These are phyloP conservation scores for Farysia itapuensis DNA, from an alignment of 1,284 basidiomycete species.

Conservation along the genomic window DNA sequence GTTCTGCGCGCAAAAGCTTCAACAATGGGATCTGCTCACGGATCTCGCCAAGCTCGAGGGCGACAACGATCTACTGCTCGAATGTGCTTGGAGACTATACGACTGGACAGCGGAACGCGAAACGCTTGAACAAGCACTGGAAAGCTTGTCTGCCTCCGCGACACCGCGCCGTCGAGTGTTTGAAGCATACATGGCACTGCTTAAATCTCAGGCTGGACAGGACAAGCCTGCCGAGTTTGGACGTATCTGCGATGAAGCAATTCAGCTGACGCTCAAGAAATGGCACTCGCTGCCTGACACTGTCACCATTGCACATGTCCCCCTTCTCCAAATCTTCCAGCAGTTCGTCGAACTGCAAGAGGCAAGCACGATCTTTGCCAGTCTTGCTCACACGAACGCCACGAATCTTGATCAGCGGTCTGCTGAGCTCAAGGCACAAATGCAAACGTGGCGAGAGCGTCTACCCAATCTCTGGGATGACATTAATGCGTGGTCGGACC, in stretches of 20 bases:
- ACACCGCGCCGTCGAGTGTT: constrained; percentile 94
- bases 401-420: constrained; percentile 92
- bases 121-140: constrained; percentile 80
- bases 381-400: constrained; percentile 80
- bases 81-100: constrained; percentile 91
- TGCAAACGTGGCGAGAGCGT: constrained; percentile 84
- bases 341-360: constrained; percentile 98
- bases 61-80: constrained; percentile 88
- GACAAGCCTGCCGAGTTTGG: constrained; percentile 55
- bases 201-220: constrained; percentile 63
- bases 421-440: constrained; percentile 77
- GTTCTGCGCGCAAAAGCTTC: constrained; percentile 88
- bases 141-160: constrained; percentile 76
- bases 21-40: constrained; percentile 87
- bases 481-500: constrained; percentile 97
- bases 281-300: constrained; percentile 86
- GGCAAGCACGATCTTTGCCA: constrained; percentile 77
- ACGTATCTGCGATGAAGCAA: constrained; percentile 86
- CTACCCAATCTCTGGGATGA: constrained; percentile 95
- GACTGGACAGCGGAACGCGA: constrained; percentile 82
- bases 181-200: constrained; percentile 87
- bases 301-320: constrained; percentile 88
- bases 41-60: constrained; percentile 81
- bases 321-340: constrained; percentile 95
- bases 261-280: constrained; percentile 93